Evolutionary conservation across 441 rosid genomes (phyloP).

Genomic region (Biscutella laevigata): DNA sequence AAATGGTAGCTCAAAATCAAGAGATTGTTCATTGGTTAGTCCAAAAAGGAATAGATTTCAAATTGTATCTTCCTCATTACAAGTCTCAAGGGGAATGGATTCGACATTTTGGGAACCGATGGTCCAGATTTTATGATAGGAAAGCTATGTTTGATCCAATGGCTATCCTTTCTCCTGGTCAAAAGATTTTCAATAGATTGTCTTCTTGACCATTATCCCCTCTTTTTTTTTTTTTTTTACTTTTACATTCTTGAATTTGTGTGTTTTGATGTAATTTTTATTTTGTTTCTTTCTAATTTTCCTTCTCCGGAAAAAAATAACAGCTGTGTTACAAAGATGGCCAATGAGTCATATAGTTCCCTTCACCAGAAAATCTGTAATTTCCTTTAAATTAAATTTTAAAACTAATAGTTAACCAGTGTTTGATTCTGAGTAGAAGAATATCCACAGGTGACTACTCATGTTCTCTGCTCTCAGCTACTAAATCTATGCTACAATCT

Average conservation of each 20-base stretch:
- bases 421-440: too few relatives aligned
- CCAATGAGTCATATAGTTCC: too few relatives aligned
- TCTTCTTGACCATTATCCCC: conserved; percentile 16
- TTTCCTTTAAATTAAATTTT: too few relatives aligned
- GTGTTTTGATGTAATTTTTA: conserved; percentile 16
- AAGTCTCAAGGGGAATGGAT: conserved; percentile 62
- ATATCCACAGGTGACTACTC: too few relatives aligned
- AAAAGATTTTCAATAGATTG: conserved; percentile 63
- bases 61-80: conserved; percentile 81
- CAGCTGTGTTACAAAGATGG: too few relatives aligned
- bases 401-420: too few relatives aligned
- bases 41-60: conserved; percentile 49
- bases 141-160: conserved; percentile 64
- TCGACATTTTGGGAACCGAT: conserved; percentile 65
- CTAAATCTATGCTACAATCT: too few relatives aligned
- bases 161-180: conserved; percentile 88
- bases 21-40: conserved; percentile 53
- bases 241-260: conserved; percentile 20
- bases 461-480: too few relatives aligned
- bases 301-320: not conserved
- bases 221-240: not conserved
- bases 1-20: conserved; percentile 53
- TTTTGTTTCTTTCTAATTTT: not conserved
- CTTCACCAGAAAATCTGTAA: too few relatives aligned
- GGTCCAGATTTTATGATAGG: conserved; percentile 56